phyloP scores from a whole-genome alignment of 352 stramenopile genomes.

The Phytophthora kernoviae region DNA sequence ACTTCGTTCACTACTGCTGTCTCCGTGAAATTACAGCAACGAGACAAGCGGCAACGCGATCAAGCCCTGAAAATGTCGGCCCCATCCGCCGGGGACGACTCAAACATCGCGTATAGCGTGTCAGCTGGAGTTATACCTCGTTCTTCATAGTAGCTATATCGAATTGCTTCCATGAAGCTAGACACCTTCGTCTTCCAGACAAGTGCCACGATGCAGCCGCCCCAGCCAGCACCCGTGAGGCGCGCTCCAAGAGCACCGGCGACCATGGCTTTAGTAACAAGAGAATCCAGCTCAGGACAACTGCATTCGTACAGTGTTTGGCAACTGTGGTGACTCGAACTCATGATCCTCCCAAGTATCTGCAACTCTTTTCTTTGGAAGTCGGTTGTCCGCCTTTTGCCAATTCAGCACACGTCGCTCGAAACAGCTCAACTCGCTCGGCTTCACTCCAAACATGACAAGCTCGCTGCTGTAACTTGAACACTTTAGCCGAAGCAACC shows the following conservation, averaged over 20 bases:
- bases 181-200: constrained; percentile 40
- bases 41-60: neutral
- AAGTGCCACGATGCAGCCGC: constrained; percentile 75
- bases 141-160: constrained; percentile 40
- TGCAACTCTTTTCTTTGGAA: constrained; percentile 9
- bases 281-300: constrained; percentile 65
- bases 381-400: constrained; percentile 1
- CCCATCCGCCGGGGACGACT: constrained; percentile 29
- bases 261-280: constrained; percentile 51
- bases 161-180: constrained; percentile 44
- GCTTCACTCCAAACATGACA: constrained; percentile 76
- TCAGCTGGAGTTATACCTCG: constrained; percentile 16
- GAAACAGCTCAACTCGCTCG: constrained; percentile 62
- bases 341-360: constrained; percentile 72
- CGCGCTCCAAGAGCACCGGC: constrained; percentile 68
- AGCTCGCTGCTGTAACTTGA: constrained; percentile 63
- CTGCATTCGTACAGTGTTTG: constrained; percentile 78
- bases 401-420: constrained; percentile 24
- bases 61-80: constrained; percentile 36
- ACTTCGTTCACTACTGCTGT: constrained; percentile 42
- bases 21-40: constrained; percentile 12
- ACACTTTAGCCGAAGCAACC: constrained; percentile 29
- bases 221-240: constrained; percentile 85
- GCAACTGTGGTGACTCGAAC: constrained; percentile 67
- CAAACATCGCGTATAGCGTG: constrained; percentile 33